Evolutionary conservation across 345 rosid genomes (phyloP).

Genomic region (Corchorus capsularis): DNA sequence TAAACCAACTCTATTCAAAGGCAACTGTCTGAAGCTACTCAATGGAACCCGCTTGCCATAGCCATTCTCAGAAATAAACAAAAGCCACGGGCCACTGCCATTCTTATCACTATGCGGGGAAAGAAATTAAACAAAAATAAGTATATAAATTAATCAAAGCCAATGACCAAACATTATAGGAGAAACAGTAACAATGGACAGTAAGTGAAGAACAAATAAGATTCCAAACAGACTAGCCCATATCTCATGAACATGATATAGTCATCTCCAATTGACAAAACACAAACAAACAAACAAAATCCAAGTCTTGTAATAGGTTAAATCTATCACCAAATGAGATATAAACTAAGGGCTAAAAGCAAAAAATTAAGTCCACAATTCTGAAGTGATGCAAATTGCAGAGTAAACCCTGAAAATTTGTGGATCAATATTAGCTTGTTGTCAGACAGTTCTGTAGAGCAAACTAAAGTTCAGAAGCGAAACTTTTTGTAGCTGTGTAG

Average conservation of each 20-base stretch:
- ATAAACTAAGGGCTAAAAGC: neutral
- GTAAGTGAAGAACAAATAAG: slow-evolving; percentile 2
- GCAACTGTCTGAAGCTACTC: slow-evolving; percentile 60
- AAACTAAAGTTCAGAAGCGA: neutral
- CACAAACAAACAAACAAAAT: neutral
- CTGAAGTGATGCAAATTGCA: neutral
- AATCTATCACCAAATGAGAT: neutral
- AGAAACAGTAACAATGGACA: neutral
- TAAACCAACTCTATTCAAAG: slow-evolving; percentile 79
- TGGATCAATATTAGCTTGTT: neutral
- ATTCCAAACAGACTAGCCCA: neutral
- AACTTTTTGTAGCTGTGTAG: neutral
- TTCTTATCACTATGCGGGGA: slow-evolving; percentile 38
- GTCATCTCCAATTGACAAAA: neutral
- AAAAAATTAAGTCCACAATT: neutral
- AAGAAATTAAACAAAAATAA: slow-evolving; percentile 18
- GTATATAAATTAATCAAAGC: slow-evolving; percentile 11
- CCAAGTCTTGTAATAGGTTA: neutral
- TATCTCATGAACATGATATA: neutral
- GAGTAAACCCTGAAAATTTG: neutral
- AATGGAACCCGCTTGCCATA: slow-evolving; percentile 93
- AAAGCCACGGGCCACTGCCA: slow-evolving; percentile 77
- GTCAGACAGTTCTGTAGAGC: neutral
- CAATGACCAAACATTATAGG: neutral
- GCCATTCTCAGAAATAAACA: slow-evolving; percentile 87